Conservation (phyloP, 495 filamentous ascomycete species). For the Pyronema domesticum region DNA sequence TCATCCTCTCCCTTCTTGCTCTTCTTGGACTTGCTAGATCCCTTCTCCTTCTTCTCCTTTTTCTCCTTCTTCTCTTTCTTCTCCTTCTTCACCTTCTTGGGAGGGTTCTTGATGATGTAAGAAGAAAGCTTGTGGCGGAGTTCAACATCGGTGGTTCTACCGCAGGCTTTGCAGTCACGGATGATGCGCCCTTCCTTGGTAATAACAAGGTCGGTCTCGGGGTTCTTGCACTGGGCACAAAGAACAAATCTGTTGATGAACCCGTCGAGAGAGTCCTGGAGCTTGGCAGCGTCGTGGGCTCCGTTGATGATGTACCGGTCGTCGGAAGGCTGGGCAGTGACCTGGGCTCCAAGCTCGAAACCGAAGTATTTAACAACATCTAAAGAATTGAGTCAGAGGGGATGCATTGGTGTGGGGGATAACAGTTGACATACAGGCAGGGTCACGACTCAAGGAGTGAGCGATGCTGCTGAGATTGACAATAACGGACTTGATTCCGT, state of each 20-base stretch:
- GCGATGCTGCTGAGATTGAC: constrained; percentile 95
- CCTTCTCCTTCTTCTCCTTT: constrained; percentile 50
- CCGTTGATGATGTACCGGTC: constrained; percentile 99
- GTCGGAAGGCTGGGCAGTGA: constrained; percentile 89
- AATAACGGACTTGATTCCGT: constrained; percentile 92
- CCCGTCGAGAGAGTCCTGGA: constrained; percentile 93
- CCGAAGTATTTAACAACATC: constrained; percentile 99
- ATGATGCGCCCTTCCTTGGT: constrained; percentile 82
- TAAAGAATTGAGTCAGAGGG: constrained; percentile 16
- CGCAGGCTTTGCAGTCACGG: constrained; percentile 97
- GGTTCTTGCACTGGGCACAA: constrained; percentile 99
- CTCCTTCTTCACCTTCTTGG: constrained; percentile 90
- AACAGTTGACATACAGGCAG: constrained; percentile 39
- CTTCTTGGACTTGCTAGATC: constrained; percentile 46
- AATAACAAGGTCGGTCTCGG: constrained; percentile 73
- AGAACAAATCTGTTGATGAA: constrained; percentile 97
- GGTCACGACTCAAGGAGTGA: constrained; percentile 75
- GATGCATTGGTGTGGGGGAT: not conserved
- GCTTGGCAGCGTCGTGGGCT: constrained; percentile 84
- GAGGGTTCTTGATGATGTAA: constrained; percentile 90
- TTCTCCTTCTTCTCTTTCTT: constrained; percentile 70
- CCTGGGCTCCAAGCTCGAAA: constrained; percentile 94
- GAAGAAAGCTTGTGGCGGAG: constrained; percentile 86
- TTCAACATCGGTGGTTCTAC: constrained; percentile 78
- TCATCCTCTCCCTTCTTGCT: constrained; percentile 31